Conservation (phyloP, 2,329 filamentous ascomycete genomes). For the Hymenoscyphus repandus region DNA sequence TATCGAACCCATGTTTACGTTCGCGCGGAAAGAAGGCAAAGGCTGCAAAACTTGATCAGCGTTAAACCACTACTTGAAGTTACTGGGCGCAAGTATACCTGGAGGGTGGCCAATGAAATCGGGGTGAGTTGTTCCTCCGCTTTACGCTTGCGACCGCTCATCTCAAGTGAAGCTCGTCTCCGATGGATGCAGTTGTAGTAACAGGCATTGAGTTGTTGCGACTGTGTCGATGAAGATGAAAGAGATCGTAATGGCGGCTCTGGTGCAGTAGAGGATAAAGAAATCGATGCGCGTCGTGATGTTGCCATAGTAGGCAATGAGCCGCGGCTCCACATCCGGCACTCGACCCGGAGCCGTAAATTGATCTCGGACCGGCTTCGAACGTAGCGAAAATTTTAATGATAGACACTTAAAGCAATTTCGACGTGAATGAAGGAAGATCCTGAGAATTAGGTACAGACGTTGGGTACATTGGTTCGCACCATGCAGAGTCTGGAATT, state of each 20-base stretch:
- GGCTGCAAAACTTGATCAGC: background rate
- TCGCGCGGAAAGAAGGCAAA: background rate
- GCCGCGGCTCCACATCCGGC: background rate
- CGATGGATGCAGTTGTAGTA: background rate
- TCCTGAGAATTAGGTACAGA: too few relatives aligned
- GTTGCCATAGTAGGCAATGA: background rate
- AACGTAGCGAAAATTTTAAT: background rate
- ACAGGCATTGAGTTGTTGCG: background rate
- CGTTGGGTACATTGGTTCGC: too few relatives aligned
- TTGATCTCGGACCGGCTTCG: too few relatives aligned
- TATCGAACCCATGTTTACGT: background rate
- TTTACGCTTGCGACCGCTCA: conserved; percentile 1
- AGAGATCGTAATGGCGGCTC: too few relatives aligned
- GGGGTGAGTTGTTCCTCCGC: background rate
- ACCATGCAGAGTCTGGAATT: too few relatives aligned
- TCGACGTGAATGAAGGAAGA: too few relatives aligned
- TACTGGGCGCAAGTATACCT: background rate
- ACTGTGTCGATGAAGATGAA: background rate
- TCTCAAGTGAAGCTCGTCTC: background rate
- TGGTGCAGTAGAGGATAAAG: background rate
- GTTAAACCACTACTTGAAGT: background rate
- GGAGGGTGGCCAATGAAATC: too few relatives aligned
- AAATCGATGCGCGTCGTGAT: background rate
- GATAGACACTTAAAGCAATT: too few relatives aligned
- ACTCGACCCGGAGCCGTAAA: background rate